Percentiles rank a stretch among this genome's conserved stretches.
Conservation (phyloP, 2,329 filamentous ascomycete species). For the Zasmidium citrigriseum region DNA sequence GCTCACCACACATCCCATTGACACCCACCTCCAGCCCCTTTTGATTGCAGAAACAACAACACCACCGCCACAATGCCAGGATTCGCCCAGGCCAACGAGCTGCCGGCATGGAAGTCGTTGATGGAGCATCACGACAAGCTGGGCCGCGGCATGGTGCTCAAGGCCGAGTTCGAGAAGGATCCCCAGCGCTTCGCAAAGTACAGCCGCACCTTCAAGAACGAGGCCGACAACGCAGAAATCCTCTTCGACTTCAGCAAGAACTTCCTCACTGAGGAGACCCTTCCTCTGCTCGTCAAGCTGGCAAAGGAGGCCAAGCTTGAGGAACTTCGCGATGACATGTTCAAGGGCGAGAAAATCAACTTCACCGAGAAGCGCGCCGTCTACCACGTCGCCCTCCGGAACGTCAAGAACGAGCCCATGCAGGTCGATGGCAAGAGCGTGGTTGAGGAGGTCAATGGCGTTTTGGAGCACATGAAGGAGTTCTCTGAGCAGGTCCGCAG, state of each 20-base stretch:
- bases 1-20: neutral
- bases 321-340: slow-evolving; percentile 96
- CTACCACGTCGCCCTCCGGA: slow-evolving; percentile 92
- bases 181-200: slow-evolving; percentile 87
- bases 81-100: slow-evolving; percentile 82
- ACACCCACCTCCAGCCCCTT: neutral
- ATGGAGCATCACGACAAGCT: slow-evolving; percentile 85
- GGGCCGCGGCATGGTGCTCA: slow-evolving; percentile 87
- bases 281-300: slow-evolving; percentile 82
- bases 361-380: slow-evolving; percentile 97
- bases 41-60: neutral
- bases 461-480: slow-evolving; percentile 96
- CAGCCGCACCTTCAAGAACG: slow-evolving; percentile 78
- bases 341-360: slow-evolving; percentile 97
- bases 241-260: slow-evolving; percentile 99
- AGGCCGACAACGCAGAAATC: slow-evolving; percentile 78
- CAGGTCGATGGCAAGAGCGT: slow-evolving; percentile 90
- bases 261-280: slow-evolving; percentile 90
- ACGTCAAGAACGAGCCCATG: slow-evolving; percentile 78
- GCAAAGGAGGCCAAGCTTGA: slow-evolving; percentile 89
- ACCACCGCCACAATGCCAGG: slow-evolving; percentile 48
- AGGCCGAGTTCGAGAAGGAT: slow-evolving; percentile 89
- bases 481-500: slow-evolving; percentile 94
- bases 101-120: slow-evolving; percentile 81
- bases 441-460: slow-evolving; percentile 86